phyloP scores from a whole-genome alignment of 768 basidiomycete species.

The Tylopilus rubrobrunneus region DNA sequence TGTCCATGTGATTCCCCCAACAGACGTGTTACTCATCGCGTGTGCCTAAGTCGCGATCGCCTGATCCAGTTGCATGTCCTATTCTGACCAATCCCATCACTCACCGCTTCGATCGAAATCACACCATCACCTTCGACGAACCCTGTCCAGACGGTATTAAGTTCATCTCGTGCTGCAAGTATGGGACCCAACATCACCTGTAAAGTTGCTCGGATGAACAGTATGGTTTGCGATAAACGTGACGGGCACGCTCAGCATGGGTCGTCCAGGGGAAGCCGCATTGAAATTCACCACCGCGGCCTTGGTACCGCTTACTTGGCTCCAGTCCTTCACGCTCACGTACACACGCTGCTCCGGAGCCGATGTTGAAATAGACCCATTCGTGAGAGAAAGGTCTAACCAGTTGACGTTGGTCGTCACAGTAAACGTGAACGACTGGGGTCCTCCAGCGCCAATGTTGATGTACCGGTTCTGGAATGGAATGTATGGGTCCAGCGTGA shows the following conservation, averaged over 20 bases:
- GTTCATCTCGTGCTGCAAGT: too few relatives aligned
- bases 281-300: not conserved
- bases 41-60: not conserved
- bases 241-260: not conserved
- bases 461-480: not conserved
- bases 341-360: too few relatives aligned
- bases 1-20: slow-evolving; percentile 54
- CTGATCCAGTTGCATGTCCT: not conserved
- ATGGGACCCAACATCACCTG: too few relatives aligned
- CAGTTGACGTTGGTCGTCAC: too few relatives aligned
- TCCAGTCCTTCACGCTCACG: too few relatives aligned
- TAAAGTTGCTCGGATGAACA: not conserved
- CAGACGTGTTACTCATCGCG: slow-evolving; percentile 35
- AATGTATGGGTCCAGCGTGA: not conserved
- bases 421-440: too few relatives aligned
- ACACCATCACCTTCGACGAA: slow-evolving; percentile 47
- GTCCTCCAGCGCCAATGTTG: not conserved
- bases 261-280: not conserved
- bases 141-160: slow-evolving; percentile 30
- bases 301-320: too few relatives aligned
- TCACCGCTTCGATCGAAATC: slow-evolving; percentile 60
- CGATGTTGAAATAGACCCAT: too few relatives aligned
- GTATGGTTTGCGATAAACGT: slow-evolving; percentile 25
- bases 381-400: too few relatives aligned
- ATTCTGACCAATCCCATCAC: not conserved